phyloP scores from a whole-genome alignment of 371 early-diverging fungal genomes.

The Circinella umbellata region DNA sequence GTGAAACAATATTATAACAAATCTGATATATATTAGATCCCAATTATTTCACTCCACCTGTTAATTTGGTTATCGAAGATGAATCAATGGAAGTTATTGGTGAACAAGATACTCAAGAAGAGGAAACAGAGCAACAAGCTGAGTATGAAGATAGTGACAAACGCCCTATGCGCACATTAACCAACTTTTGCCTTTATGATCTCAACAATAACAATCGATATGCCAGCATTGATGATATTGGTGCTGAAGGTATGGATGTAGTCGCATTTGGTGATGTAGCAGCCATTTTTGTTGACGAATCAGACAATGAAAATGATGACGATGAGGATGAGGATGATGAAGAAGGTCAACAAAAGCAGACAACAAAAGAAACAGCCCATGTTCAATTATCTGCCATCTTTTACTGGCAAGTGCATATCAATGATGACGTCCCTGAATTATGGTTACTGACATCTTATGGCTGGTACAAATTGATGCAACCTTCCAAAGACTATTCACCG shows the following conservation, averaged over 20 bases:
- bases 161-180: slow-evolving; percentile 46
- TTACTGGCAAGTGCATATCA: slow-evolving; percentile 42
- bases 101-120: slow-evolving; percentile 31
- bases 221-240: slow-evolving; percentile 39
- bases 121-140: not conserved
- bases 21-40: not conserved
- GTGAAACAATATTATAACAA: no score
- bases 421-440: slow-evolving; percentile 41
- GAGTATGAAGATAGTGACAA: slow-evolving; percentile 28
- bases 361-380: slow-evolving; percentile 17
- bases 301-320: slow-evolving; percentile 31
- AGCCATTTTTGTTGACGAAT: slow-evolving; percentile 30
- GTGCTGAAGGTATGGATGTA: slow-evolving; percentile 32
- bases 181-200: slow-evolving; percentile 52
- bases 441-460: slow-evolving; percentile 56
- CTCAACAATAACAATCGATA: slow-evolving; percentile 29
- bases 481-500: slow-evolving; percentile 32
- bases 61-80: slow-evolving; percentile 24
- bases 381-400: slow-evolving; percentile 48
- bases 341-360: slow-evolving; percentile 24
- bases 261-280: slow-evolving; percentile 46
- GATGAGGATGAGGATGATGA: slow-evolving; percentile 24
- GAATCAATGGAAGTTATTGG: slow-evolving; percentile 48
- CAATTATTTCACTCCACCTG: not conserved
- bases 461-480: slow-evolving; percentile 53